These are phyloP conservation scores for Penicillium sp. DNA, from an alignment of 2,329 filamentous ascomycete genomes.

Conservation along the genomic window DNA sequence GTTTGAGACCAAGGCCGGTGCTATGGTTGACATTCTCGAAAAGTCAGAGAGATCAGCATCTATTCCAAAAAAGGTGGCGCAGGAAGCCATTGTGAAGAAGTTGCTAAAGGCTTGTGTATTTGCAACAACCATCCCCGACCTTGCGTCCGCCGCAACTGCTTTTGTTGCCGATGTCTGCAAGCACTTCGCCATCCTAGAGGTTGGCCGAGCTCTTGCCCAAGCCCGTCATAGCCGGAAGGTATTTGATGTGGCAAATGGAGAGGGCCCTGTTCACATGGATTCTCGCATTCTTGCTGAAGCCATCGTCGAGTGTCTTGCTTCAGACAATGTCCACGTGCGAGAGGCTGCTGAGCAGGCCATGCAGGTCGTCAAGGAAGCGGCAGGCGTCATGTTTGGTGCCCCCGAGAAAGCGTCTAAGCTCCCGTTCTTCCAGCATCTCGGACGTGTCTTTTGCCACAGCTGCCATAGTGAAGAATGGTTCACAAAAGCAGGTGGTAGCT, in stretches of 20 bases:
- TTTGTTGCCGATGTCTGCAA: slow-evolving; percentile 79
- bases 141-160: slow-evolving; percentile 70
- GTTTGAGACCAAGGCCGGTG: slow-evolving; percentile 67
- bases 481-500: slow-evolving; percentile 86
- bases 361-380: slow-evolving; percentile 71
- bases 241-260: slow-evolving; percentile 81
- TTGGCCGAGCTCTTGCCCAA: slow-evolving; percentile 79
- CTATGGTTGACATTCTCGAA: slow-evolving; percentile 66
- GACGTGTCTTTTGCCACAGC: slow-evolving; percentile 82
- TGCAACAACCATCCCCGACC: slow-evolving; percentile 75
- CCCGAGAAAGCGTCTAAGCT: slow-evolving; percentile 69
- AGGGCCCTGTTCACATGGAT: slow-evolving; percentile 83
- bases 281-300: slow-evolving; percentile 84
- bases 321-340: slow-evolving; percentile 74
- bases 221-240: slow-evolving; percentile 71
- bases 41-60: slow-evolving; percentile 76
- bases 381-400: slow-evolving; percentile 74
- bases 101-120: slow-evolving; percentile 86
- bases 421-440: slow-evolving; percentile 79
- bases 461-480: slow-evolving; percentile 99
- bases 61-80: slow-evolving; percentile 78
- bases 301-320: slow-evolving; percentile 83
- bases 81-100: slow-evolving; percentile 79
- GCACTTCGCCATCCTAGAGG: slow-evolving; percentile 86
- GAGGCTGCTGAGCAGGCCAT: slow-evolving; percentile 79